phyloP scores from a whole-genome alignment of 352 stramenopile species.

The Blastocystis sp. region DNA sequence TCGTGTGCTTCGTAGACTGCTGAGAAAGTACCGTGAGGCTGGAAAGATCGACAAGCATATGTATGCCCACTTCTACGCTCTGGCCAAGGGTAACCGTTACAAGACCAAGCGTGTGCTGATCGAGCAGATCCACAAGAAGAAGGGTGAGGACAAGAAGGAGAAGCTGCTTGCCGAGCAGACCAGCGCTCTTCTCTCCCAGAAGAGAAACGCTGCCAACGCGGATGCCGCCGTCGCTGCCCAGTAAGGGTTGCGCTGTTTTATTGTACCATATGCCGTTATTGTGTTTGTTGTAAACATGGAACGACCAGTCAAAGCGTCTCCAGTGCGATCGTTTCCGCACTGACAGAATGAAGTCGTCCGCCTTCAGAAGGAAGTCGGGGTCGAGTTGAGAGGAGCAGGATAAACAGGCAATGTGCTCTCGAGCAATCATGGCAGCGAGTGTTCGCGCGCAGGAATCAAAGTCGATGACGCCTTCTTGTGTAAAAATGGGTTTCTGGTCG shows the following conservation, averaged over 20 bases:
- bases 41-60: conserved; percentile 99
- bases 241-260: neutral
- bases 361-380: neutral
- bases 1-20: conserved; percentile 92
- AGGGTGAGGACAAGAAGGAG: conserved; percentile 84
- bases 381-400: neutral
- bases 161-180: conserved; percentile 91
- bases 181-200: conserved; percentile 67
- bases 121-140: conserved; percentile 99
- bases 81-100: conserved; percentile 98
- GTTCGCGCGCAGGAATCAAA: neutral
- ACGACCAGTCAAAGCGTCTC: neutral
- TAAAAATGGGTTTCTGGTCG: neutral
- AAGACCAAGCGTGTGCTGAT: conserved; percentile 99
- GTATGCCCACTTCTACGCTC: conserved; percentile 68
- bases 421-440: neutral
- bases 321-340: neutral
- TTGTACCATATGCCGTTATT: neutral
- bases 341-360: neutral
- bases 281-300: too few relatives aligned
- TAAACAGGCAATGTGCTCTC: neutral
- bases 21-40: conserved; percentile 94
- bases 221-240: neutral
- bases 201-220: neutral
- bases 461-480: neutral